These are phyloP conservation scores for Paramicrosporidium saccamoebae DNA, from an alignment of 371 early-diverging fungal species.

Conservation along the genomic window DNA sequence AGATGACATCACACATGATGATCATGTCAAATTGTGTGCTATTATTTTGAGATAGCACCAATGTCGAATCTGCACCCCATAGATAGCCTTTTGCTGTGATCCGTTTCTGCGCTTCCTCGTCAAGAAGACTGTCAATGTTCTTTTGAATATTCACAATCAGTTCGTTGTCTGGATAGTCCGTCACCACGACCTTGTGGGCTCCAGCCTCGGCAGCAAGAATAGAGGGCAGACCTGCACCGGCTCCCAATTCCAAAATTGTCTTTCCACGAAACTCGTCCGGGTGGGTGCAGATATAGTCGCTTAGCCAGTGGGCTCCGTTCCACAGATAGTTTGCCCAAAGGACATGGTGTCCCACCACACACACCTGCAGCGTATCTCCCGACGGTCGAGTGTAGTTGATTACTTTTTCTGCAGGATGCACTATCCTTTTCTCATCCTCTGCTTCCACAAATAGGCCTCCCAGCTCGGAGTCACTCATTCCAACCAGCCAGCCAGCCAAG, in stretches of 20 bases:
- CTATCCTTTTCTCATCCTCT: no score
- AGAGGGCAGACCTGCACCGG: constrained; percentile 59
- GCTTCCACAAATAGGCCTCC: no score
- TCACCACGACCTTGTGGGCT: constrained; percentile 35
- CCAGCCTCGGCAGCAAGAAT: constrained; percentile 30
- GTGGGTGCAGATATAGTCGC: constrained; percentile 28
- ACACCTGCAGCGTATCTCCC: no score
- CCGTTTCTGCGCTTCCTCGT: constrained; percentile 1
- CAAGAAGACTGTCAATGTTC: constrained; percentile 16
- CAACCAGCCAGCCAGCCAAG: no score
- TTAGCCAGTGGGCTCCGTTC: constrained; percentile 57
- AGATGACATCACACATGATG: constrained; percentile 55
- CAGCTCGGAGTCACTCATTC: no score
- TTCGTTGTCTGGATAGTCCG: constrained; percentile 60
- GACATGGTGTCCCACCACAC: constrained; percentile 34
- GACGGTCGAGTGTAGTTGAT: no score
- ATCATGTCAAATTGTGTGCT: constrained; percentile 25
- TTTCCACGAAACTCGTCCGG: constrained; percentile 13
- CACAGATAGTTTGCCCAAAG: constrained; percentile 67
- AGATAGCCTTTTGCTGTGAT: constrained; percentile 23
- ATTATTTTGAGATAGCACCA: constrained; percentile 9
- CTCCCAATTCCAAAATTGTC: constrained; percentile 51
- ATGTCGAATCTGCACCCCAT: constrained; percentile 37
- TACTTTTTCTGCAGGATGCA: no score
- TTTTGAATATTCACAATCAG: constrained; percentile 32